Evolutionary conservation across 2,329 filamentous ascomycete genomes (phyloP).

Genomic region (Bertia moriformis): DNA sequence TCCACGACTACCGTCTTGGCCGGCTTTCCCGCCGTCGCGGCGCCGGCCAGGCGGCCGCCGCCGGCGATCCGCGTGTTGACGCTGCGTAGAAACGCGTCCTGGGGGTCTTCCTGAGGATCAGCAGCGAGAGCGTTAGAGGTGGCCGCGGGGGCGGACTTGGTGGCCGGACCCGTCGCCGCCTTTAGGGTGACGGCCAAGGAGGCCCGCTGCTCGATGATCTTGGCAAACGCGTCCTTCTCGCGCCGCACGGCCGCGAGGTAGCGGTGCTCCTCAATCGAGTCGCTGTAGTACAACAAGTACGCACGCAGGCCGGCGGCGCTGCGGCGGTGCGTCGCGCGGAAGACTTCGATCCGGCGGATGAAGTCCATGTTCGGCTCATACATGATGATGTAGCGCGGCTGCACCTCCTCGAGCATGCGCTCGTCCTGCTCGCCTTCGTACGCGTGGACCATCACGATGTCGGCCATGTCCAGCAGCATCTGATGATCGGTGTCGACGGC

Average conservation of each 20-base stretch:
- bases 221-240: constrained; percentile 93
- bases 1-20: constrained; percentile 91
- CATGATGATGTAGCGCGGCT: constrained; percentile 93
- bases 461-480: constrained; percentile 91
- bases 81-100: constrained; percentile 84
- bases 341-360: constrained; percentile 86
- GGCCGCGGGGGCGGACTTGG: too few species aligned
- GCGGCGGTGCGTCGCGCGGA: constrained; percentile 88
- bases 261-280: constrained; percentile 86
- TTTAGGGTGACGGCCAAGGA: too few species aligned
- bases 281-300: constrained; percentile 93
- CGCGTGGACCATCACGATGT: constrained; percentile 75
- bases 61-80: constrained; percentile 95
- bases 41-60: constrained; percentile 58
- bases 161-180: too few species aligned
- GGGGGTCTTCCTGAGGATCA: constrained; percentile 69
- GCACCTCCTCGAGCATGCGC: constrained; percentile 85
- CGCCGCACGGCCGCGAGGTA: constrained; percentile 80
- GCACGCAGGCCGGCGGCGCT: constrained; percentile 76
- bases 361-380: constrained; percentile 93
- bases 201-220: constrained; percentile 86
- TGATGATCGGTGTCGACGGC: too few species aligned
- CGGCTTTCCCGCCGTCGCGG: constrained; percentile 72
- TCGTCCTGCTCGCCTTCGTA: constrained; percentile 95
- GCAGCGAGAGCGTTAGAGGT: too few species aligned